Conservation (phyloP, 441 rosid species). For the Corymbia citriodora region DNA sequence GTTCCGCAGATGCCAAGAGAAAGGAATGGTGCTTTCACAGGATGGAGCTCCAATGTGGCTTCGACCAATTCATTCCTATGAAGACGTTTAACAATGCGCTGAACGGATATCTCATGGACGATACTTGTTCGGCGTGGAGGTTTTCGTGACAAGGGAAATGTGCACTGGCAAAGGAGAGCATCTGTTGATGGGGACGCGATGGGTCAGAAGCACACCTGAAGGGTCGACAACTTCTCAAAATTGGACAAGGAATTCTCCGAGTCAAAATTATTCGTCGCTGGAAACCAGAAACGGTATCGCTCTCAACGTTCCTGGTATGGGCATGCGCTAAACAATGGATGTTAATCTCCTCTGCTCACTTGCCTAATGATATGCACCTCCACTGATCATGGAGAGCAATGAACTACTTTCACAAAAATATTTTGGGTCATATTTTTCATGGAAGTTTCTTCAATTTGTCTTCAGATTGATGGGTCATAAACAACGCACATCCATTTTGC, state of each 20-base stretch:
- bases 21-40: conserved; percentile 27
- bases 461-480: neutral
- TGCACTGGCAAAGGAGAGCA: conserved; percentile 47
- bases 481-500: neutral
- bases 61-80: conserved; percentile 22
- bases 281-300: conserved; percentile 27
- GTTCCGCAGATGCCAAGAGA: conserved; percentile 15
- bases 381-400: neutral
- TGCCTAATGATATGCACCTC: neutral
- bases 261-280: conserved; percentile 14
- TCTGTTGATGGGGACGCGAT: conserved; percentile 32
- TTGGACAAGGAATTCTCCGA: conserved; percentile 3
- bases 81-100: conserved; percentile 15
- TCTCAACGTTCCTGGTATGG: neutral
- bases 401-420: neutral
- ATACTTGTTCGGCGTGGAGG: conserved; percentile 63
- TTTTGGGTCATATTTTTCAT: neutral
- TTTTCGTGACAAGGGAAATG: conserved; percentile 48
- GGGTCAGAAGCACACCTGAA: conserved; percentile 21
- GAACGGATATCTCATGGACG: conserved; percentile 31
- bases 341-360: neutral
- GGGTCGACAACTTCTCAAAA: conserved; percentile 24
- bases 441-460: neutral
- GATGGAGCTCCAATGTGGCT: conserved; percentile 32
- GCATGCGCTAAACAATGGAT: neutral